phyloP scores from a whole-genome alignment of 2,329 filamentous ascomycete genomes.

The Aspergillus pseudoglaucus region DNA sequence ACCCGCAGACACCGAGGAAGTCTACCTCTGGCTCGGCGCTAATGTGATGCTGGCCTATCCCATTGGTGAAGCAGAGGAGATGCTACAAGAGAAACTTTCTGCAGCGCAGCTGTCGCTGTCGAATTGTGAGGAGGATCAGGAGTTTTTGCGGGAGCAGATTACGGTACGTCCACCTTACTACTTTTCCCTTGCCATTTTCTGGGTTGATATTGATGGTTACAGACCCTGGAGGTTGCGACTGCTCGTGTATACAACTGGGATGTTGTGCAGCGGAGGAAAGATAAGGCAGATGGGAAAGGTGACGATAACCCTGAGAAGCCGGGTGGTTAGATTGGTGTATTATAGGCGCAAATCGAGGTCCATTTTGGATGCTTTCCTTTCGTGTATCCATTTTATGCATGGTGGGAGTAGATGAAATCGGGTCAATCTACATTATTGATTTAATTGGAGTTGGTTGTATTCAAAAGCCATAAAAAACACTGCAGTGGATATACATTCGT shows the following conservation, averaged over 20 bases:
- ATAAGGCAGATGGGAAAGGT: constrained; percentile 56
- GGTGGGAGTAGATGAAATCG: too few relatives aligned
- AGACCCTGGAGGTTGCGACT: constrained; percentile 95
- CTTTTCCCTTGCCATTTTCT: constrained; percentile 1
- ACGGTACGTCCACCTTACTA: constrained; percentile 56
- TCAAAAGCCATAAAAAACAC: too few relatives aligned
- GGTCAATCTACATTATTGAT: background rate
- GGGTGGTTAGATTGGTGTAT: constrained; percentile 6
- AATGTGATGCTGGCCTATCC: constrained; percentile 98
- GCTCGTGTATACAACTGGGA: constrained; percentile 99
- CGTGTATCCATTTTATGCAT: constrained; percentile 2
- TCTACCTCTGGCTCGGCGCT: constrained; percentile 96
- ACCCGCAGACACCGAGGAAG: constrained; percentile 66
- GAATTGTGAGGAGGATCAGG: constrained; percentile 94
- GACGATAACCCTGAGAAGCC: constrained; percentile 33
- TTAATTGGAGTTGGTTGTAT: background rate
- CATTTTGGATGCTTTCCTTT: background rate
- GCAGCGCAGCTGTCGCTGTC: constrained; percentile 71
- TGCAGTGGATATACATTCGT: too few relatives aligned
- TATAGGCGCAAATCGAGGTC: too few relatives aligned
- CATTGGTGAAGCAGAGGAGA: constrained; percentile 73
- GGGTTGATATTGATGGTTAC: constrained; percentile 2
- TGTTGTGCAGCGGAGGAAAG: constrained; percentile 88
- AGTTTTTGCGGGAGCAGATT: constrained; percentile 93
- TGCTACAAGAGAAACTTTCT: constrained; percentile 69